phyloP scores from a whole-genome alignment of 2,329 filamentous ascomycete genomes.

The Thielaviopsis ethacetica region DNA sequence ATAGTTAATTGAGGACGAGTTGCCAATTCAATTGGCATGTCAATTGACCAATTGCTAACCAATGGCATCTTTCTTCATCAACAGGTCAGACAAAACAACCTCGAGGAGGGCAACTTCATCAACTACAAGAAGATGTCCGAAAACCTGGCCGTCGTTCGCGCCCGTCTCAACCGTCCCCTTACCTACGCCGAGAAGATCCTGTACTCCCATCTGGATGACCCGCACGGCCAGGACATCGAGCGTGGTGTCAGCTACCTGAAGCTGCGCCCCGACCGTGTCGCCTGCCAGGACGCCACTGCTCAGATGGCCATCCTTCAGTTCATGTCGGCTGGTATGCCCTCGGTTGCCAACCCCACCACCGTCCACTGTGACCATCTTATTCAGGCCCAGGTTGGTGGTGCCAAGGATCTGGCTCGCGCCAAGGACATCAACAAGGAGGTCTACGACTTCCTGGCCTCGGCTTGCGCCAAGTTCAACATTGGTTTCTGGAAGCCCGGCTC shows the following conservation, averaged over 20 bases:
- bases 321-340: slow-evolving; percentile 96
- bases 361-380: slow-evolving; percentile 99
- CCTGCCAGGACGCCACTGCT: slow-evolving; percentile 97
- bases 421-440: slow-evolving; percentile 96
- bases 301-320: slow-evolving; percentile 99
- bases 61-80: neutral
- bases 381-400: slow-evolving; percentile 85
- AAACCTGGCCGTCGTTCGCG: slow-evolving; percentile 81
- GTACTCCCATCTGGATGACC: slow-evolving; percentile 97
- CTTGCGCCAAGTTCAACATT: slow-evolving; percentile 98
- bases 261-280: slow-evolving; percentile 90
- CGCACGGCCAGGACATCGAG: slow-evolving; percentile 89
- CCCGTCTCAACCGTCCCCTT: slow-evolving; percentile 79
- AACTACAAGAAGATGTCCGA: slow-evolving; percentile 99
- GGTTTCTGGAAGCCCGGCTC: slow-evolving; percentile 98
- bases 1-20: neutral
- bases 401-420: slow-evolving; percentile 83
- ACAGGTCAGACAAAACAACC: slow-evolving; percentile 84
- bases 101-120: slow-evolving; percentile 92
- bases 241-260: slow-evolving; percentile 91
- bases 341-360: slow-evolving; percentile 83
- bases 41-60: neutral
- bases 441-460: slow-evolving; percentile 87
- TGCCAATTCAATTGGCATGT: neutral
- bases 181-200: slow-evolving; percentile 97